Base-by-base conservation (phyloP, 441 rosid genomes). In the Adansonia grandidieri region DNA sequence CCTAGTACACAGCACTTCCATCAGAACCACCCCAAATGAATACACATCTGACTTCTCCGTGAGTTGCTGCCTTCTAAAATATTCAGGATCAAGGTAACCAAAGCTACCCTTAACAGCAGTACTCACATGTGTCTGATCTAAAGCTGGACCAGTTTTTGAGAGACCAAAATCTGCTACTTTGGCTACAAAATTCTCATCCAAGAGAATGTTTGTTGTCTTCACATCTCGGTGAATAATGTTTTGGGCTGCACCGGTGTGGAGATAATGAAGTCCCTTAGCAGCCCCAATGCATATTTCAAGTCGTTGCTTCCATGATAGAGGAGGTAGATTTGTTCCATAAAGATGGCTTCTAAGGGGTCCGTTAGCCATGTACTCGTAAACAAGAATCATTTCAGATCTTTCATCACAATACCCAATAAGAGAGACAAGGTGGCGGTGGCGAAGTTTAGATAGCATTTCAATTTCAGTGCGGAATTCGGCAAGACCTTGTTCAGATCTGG, bases 21-120 rank as follows among this genome's bases (percentile, higher is more conserved):
- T 91, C 51, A 96, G 83, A 73, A 96, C 99, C 51, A 96, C 99
- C 22, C 99, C 99, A 65, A 94, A 96, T 20, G 99, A 96, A 70
- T 96, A 96, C 1, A 96, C 99, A 47, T 94, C 99, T 0, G 98
- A 94, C 86, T 96, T 96, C 87, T 94, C 97, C 0, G 99, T 96
- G 32, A 96, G 84, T 80, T 94, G 97, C 80, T 96, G 99, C 88
- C 98, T 91, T 77, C 99, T 87, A 84, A 94, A 96, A 87, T 96
- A 96, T 69, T 96, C 99, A 3, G 99, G 98, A 78, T 96, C 99
- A 2, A 96, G 95, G 82, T 96, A 96, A 47, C 99, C 98, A 37
- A 96, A 96, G 84, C 99, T 96, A 71, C 99, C 99, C 87, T 96
- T 96, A 13, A 96, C 99, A 2, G 98, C 99, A 2, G 99, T 96